Percentiles rank a stretch among this genome's conserved stretches.
These are phyloP conservation scores for Eimeria praecox DNA, from an alignment of 169 alveolate genomes.

Conservation along the genomic window DNA sequence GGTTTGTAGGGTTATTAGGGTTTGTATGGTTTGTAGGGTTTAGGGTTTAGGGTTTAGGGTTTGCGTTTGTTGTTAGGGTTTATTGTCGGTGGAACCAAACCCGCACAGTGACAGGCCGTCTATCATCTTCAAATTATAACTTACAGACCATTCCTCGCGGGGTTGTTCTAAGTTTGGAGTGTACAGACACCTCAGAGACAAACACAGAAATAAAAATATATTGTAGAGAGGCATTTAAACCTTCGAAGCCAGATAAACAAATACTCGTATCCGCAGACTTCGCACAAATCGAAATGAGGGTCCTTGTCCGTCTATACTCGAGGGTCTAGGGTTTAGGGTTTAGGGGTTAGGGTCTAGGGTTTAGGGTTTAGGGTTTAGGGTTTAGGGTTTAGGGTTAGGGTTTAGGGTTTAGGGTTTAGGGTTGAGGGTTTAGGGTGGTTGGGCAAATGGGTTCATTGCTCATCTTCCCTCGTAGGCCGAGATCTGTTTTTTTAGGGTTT, in stretches of 20 bases:
- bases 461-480: too few relatives aligned
- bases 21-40: constrained; percentile 35
- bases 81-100: constrained; percentile 85
- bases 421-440: not conserved
- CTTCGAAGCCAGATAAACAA: constrained; percentile 21
- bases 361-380: not conserved
- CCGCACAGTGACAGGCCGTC: constrained; percentile 87
- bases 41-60: constrained; percentile 27
- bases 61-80: constrained; percentile 21
- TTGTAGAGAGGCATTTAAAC: constrained; percentile 79
- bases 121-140: constrained; percentile 86
- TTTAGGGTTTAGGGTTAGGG: not conserved
- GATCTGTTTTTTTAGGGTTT: not conserved
- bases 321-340: constrained; percentile 13
- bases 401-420: not conserved
- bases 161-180: not conserved
- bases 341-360: constrained; percentile 23
- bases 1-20: not conserved
- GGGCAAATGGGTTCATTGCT: too few relatives aligned
- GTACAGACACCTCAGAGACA: not conserved
- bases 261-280: constrained; percentile 76
- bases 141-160: constrained; percentile 85
- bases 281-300: constrained; percentile 78
- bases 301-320: constrained; percentile 38
- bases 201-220: not conserved